Evolutionary conservation across 2,329 filamentous ascomycete genomes (phyloP).

Genomic region (Monosporascus sp.): DNA sequence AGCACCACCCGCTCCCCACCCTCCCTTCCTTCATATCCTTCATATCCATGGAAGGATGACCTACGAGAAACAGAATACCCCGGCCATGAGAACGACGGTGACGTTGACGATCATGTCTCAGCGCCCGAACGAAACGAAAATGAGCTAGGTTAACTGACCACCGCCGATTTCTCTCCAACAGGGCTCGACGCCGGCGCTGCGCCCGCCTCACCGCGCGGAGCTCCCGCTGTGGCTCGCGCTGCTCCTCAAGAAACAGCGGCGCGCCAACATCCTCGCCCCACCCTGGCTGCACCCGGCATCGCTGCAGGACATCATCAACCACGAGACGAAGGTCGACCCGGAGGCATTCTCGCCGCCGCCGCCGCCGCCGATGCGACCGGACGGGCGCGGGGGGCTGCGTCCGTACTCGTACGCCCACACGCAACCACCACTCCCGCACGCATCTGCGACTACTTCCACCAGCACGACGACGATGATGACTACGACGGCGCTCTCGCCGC

Average conservation of each 20-base stretch:
- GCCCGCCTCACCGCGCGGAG: slow-evolving; percentile 72
- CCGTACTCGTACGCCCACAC: slow-evolving; percentile 15
- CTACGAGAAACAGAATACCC: too few species aligned
- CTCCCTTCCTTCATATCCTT: slow-evolving; percentile 16
- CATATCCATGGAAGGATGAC: neutral
- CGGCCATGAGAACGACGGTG: too few species aligned
- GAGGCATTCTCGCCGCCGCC: slow-evolving; percentile 74
- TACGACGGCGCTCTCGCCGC: slow-evolving; percentile 59
- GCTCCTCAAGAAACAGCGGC: slow-evolving; percentile 86
- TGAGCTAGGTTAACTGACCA: neutral
- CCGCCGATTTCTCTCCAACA: slow-evolving; percentile 32
- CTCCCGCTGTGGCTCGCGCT: slow-evolving; percentile 93
- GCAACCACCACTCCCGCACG: slow-evolving; percentile 7
- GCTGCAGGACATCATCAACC: slow-evolving; percentile 69
- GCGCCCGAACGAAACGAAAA: neutral
- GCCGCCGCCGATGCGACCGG: slow-evolving; percentile 51
- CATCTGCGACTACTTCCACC: slow-evolving; percentile 16
- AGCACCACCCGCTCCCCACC: slow-evolving; percentile 29
- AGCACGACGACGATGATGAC: too few species aligned
- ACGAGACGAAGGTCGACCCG: slow-evolving; percentile 69
- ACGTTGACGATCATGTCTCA: too few species aligned
- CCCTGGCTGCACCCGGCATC: slow-evolving; percentile 78
- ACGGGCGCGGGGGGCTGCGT: slow-evolving; percentile 38
- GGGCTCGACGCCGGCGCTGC: slow-evolving; percentile 72
- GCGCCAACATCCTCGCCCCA: slow-evolving; percentile 88